A percentile compares a stretch with the other conserved stretches of the same genome.
Evolutionary conservation across 352 stramenopile species (phyloP).

Genomic region (Globisporangium splendens): DNA sequence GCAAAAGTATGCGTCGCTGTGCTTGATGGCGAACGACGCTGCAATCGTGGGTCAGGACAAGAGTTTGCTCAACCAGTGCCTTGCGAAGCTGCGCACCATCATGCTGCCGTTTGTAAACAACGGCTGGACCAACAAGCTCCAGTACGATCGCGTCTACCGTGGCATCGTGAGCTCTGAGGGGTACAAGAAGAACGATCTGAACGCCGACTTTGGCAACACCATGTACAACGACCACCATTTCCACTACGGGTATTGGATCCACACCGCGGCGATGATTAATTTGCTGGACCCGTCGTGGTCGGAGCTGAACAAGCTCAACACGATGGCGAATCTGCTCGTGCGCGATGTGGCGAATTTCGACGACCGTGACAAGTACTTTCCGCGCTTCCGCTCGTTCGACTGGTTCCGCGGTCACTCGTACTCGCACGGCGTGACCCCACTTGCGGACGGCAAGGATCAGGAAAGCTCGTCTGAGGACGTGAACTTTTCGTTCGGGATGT

Average conservation of each 20-base stretch:
- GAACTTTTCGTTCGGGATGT: slow-evolving; percentile 82
- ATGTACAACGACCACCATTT: slow-evolving; percentile 88
- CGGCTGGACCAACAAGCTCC: slow-evolving; percentile 34
- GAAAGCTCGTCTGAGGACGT: slow-evolving; percentile 76
- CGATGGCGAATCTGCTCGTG: slow-evolving; percentile 55
- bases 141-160: slow-evolving; percentile 65
- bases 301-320: slow-evolving; percentile 36
- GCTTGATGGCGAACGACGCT: slow-evolving; percentile 56
- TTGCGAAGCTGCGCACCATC: slow-evolving; percentile 53
- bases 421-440: slow-evolving; percentile 56
- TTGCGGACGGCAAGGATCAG: slow-evolving; percentile 69
- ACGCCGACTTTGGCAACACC: slow-evolving; percentile 67
- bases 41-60: slow-evolving; percentile 46
- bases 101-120: slow-evolving; percentile 64
- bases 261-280: slow-evolving; percentile 52
- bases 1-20: slow-evolving; percentile 80
- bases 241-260: slow-evolving; percentile 77
- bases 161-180: slow-evolving; percentile 42
- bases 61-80: slow-evolving; percentile 34
- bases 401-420: slow-evolving; percentile 76
- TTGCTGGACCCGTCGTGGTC: slow-evolving; percentile 62
- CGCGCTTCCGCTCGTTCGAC: slow-evolving; percentile 68
- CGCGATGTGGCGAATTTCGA: slow-evolving; percentile 73
- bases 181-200: slow-evolving; percentile 43
- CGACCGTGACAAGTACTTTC: slow-evolving; percentile 40